Conservation (phyloP, 768 basidiomycete genomes). For the Tephrocybe sp. region DNA sequence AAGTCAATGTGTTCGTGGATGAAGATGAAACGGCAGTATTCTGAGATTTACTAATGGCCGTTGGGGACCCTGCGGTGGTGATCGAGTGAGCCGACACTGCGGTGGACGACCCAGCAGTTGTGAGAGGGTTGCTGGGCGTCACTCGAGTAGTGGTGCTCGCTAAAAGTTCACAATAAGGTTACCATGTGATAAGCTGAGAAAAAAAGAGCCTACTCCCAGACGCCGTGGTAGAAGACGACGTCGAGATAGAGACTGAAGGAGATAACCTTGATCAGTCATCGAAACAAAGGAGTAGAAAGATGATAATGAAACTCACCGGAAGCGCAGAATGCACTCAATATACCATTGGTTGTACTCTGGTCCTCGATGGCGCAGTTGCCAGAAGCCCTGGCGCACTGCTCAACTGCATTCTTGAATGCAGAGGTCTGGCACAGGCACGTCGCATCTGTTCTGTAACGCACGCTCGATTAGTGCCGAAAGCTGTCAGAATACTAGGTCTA, state of each 20-base stretch:
- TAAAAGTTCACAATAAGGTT: no score
- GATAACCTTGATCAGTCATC: background rate
- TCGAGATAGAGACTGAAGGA: background rate
- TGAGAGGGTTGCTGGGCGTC: no score
- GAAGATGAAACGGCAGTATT: background rate
- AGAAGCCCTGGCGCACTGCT: background rate
- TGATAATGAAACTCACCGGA: background rate
- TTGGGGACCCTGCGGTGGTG: no score
- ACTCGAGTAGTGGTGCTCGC: no score
- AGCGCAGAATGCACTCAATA: background rate
- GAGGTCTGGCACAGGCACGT: constrained; percentile 1
- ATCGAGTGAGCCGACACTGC: no score
- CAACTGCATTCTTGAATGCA: background rate
- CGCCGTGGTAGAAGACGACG: background rate
- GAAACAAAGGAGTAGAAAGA: background rate
- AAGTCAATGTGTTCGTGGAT: background rate
- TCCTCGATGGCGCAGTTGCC: background rate
- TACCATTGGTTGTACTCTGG: background rate
- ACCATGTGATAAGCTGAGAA: no score
- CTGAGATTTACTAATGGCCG: background rate
- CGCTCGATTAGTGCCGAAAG: background rate
- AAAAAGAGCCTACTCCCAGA: background rate
- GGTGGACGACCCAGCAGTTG: no score
- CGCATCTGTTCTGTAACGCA: background rate
- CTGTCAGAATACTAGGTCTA: background rate